Percentiles rank a stretch among this genome's conserved stretches.
phyloP scores from a whole-genome alignment of 805 yeast genomes.

The Wickerhamiella domercqiae region DNA sequence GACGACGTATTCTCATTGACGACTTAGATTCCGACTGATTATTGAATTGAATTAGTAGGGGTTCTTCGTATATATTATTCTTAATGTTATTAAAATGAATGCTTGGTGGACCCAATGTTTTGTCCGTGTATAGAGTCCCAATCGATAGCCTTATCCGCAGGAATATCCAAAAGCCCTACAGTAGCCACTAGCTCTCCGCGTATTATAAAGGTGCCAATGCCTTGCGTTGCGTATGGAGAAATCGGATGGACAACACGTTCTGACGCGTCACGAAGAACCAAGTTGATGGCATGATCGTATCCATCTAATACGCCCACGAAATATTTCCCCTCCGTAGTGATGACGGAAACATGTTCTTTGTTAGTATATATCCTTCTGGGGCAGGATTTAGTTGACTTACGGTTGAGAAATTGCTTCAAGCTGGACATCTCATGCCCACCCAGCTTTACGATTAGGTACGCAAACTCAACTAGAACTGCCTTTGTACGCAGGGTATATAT shows the following conservation, averaged over 20 bases:
- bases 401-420: conserved; percentile 16
- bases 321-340: conserved; percentile 25
- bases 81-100: background rate
- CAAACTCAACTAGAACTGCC: no score
- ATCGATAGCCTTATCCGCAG: conserved; percentile 21
- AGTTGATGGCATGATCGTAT: conserved; percentile 25
- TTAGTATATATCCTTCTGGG: conserved; percentile 7
- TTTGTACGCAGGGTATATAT: no score
- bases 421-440: conserved; percentile 7
- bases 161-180: conserved; percentile 23
- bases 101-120: conserved; percentile 8
- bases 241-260: conserved; percentile 18
- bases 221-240: conserved; percentile 15
- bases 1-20: conserved; percentile 5
- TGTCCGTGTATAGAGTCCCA: conserved; percentile 22
- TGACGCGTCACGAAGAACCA: conserved; percentile 20
- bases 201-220: conserved; percentile 23
- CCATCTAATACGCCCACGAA: conserved; percentile 24
- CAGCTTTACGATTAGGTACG: no score
- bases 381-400: conserved; percentile 11
- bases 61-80: no score
- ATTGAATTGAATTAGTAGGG: no score
- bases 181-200: conserved; percentile 25
- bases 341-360: conserved; percentile 19
- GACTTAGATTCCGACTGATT: conserved; percentile 10